These are phyloP conservation scores for Beauveria pseudobassiana DNA, from an alignment of 2,329 filamentous ascomycete genomes.

Conservation along the genomic window DNA sequence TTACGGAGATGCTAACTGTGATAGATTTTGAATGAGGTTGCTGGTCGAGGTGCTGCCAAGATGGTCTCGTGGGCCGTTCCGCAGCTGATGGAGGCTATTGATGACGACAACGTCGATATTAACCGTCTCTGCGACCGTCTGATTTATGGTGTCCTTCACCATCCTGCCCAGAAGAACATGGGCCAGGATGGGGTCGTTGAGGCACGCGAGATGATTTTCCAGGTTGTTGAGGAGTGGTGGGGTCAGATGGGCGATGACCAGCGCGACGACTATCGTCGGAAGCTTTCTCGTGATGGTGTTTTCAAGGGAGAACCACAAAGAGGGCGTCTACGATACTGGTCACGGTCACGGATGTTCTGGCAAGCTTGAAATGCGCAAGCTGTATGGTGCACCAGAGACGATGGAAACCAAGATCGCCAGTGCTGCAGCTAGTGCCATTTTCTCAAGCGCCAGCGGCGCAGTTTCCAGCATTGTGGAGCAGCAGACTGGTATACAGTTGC, in stretches of 20 bases:
- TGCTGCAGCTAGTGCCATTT: conserved; percentile 48
- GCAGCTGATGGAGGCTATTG: conserved; percentile 81
- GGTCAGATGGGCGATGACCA: conserved; percentile 52
- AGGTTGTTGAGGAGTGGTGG: conserved; percentile 82
- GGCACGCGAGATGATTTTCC: conserved; percentile 70
- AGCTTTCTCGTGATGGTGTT: conserved; percentile 74
- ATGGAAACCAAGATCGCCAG: conserved; percentile 50
- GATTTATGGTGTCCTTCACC: conserved; percentile 76
- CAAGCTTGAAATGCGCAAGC: conserved; percentile 71
- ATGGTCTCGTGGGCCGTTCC: conserved; percentile 82
- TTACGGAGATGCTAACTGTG: neutral
- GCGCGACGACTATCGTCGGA: conserved; percentile 60
- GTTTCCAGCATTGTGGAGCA: conserved; percentile 39
- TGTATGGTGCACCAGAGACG: conserved; percentile 42
- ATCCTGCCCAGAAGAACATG: conserved; percentile 68
- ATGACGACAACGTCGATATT: conserved; percentile 64
- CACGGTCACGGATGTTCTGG: conserved; percentile 77
- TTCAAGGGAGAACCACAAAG: conserved; percentile 72
- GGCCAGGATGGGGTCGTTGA: conserved; percentile 65
- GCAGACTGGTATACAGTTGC: conserved; percentile 37
- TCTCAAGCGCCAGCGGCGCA: conserved; percentile 49
- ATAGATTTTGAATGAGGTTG: conserved; percentile 74
- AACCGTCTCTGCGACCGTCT: conserved; percentile 67
- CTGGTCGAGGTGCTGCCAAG: conserved; percentile 71
- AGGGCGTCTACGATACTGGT: conserved; percentile 74